phyloP scores from a whole-genome alignment of 2,329 filamentous ascomycete genomes.

The Dactylonectria estremocensis region DNA sequence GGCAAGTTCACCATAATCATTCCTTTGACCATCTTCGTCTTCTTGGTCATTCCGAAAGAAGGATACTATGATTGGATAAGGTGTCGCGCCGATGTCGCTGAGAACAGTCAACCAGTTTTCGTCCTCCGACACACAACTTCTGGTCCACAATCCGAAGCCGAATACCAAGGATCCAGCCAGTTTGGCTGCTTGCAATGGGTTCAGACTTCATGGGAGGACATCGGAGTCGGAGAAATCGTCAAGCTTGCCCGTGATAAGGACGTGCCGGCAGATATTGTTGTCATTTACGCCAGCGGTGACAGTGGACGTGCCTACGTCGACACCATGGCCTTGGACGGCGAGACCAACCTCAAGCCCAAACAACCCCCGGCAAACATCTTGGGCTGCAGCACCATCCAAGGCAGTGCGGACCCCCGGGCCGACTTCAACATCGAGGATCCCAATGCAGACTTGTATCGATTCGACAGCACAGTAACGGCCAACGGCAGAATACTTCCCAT shows the following conservation, averaged over 20 bases:
- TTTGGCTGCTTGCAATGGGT: background rate
- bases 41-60: constrained; percentile 16
- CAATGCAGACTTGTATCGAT: background rate
- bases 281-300: background rate
- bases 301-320: background rate
- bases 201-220: background rate
- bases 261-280: background rate
- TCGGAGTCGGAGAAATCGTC: background rate
- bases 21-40: background rate
- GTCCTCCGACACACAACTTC: background rate
- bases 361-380: background rate
- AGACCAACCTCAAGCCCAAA: background rate
- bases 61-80: constrained; percentile 18
- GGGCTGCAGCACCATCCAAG: background rate
- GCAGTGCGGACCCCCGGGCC: background rate
- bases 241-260: background rate
- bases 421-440: background rate
- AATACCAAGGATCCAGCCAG: background rate
- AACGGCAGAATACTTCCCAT: constrained; percentile 8
- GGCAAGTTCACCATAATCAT: background rate
- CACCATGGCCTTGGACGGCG: background rate
- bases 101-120: constrained; percentile 2
- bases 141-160: background rate
- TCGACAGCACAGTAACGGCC: background rate
- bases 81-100: constrained; percentile 7